phyloP scores from a whole-genome alignment of 179 eudicot genomes.

The Silene vulgaris region DNA sequence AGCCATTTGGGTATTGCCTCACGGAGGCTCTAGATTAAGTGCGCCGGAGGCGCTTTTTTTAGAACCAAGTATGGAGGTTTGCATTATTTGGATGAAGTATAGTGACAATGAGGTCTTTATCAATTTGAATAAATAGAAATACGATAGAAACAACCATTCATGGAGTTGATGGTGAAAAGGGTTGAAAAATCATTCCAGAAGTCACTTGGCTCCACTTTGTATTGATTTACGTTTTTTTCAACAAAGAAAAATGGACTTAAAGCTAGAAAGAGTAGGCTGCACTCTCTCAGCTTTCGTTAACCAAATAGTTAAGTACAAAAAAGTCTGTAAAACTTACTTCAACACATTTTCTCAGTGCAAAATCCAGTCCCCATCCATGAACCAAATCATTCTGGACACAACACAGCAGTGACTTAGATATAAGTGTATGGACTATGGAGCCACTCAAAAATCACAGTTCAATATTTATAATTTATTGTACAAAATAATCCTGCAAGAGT shows the following conservation, averaged over 20 bases:
- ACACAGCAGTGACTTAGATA: constrained; percentile 7
- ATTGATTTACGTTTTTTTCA: too few species aligned
- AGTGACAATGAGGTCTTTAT: not conserved
- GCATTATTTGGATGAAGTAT: not conserved
- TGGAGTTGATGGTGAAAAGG: not conserved
- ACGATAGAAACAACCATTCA: not conserved
- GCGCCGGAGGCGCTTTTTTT: not conserved
- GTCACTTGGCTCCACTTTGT: not conserved
- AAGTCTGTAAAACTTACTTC: constrained; percentile 45
- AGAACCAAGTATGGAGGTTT: not conserved
- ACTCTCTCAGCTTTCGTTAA: too few species aligned
- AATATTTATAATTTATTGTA: not conserved
- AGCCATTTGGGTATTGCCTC: too few species aligned
- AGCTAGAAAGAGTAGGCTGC: too few species aligned
- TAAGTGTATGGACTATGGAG: constrained; percentile 4
- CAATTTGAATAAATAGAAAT: not conserved
- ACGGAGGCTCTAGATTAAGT: too few species aligned
- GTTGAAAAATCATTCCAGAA: not conserved
- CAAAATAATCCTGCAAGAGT: not conserved
- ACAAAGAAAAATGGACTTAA: too few species aligned
- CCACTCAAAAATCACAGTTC: not conserved
- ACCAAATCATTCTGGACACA: constrained; percentile 81
- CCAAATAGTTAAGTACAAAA: not conserved
- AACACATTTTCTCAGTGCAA: constrained; percentile 92
- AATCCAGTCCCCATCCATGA: constrained; percentile 98